These are phyloP conservation scores for Eucalyptus tenuipes DNA, from an alignment of 345 rosid genomes.

Conservation along the genomic window DNA sequence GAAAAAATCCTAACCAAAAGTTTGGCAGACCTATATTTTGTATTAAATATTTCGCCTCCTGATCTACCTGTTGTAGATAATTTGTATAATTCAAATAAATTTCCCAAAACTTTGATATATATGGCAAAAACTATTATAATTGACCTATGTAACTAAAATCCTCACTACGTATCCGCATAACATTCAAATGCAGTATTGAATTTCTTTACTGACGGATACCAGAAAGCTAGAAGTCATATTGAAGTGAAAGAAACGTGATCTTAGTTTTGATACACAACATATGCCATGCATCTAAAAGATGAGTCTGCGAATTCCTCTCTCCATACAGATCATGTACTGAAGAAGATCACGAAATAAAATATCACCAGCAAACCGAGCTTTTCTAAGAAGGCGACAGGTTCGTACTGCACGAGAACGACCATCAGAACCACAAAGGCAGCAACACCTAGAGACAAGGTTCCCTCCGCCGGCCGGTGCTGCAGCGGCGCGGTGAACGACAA, in stretches of 20 bases:
- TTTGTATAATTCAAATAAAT: not conserved
- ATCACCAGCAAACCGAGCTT: not conserved
- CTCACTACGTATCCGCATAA: not conserved
- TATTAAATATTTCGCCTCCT: not conserved
- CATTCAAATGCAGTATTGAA: not conserved
- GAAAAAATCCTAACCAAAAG: not conserved
- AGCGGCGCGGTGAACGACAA: not conserved
- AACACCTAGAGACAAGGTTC: not conserved
- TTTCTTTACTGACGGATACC: not conserved
- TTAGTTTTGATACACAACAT: not conserved
- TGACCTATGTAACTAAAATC: not conserved
- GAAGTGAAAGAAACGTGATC: not conserved
- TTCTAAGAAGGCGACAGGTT: not conserved
- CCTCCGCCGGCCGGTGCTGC: not conserved
- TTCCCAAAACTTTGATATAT: not conserved
- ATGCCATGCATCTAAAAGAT: not conserved
- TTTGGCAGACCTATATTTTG: not conserved
- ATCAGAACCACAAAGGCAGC: not conserved
- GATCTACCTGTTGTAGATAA: not conserved
- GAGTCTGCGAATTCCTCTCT: not conserved
- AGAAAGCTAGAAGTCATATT: not conserved
- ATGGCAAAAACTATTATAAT: not conserved
- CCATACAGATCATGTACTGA: not conserved
- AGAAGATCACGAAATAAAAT: not conserved
- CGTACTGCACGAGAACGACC: not conserved